Evolutionary conservation across 495 filamentous ascomycete species (phyloP), one percentile per base, ranked within the genome.

Genomic region (Neurospora tetrasperma): DNA sequence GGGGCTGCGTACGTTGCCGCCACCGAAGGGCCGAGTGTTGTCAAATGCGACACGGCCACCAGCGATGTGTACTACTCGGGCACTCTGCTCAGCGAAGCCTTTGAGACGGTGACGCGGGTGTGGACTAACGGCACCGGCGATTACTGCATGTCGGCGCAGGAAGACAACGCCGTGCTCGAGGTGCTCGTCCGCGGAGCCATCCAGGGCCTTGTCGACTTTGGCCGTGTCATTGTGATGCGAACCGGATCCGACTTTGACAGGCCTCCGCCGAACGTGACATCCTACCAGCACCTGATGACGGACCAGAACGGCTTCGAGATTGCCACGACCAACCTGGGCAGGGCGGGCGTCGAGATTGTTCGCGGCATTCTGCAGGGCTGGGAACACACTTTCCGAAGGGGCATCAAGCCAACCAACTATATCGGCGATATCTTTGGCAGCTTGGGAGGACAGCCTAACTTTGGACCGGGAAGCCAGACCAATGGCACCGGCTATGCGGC

Each of bases 1-100:
- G 85, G 84, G 3, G 71, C 72, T 0, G 79, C 75, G 12, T 91
- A 90, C 76, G 78, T 80, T 20, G 84, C 86, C 0, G 91, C 84
- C 4, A 85, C 83, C 16, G 35, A 79, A n/a, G 71, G 78, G 0
- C 91, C 92, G 0, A 80, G 82, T 48, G 86, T 93, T 6, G 79
- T 90, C 39, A 87, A 86, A 72, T 92, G 91, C 78, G 92, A 94
- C 74, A 84, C 87, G 9, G 88, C 89, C 0, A 93, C 92, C 0
- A 89, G 86, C 41, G 90, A 94, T 75, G 90, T 92, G 20, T 94
- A 92, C 80, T 94, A 84, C 82, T 88, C 86, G 54, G 92, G 92
- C 11, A 80, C 78, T 7, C 75, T 90, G 8, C 85, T 93, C 16
- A 80, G 85, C 54, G 86, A 88, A 44, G 86, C 88, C 3, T 92